Evolutionary conservation across 1,139 yeast genomes (phyloP).

Genomic region (Sugiyamaella castrensis): DNA sequence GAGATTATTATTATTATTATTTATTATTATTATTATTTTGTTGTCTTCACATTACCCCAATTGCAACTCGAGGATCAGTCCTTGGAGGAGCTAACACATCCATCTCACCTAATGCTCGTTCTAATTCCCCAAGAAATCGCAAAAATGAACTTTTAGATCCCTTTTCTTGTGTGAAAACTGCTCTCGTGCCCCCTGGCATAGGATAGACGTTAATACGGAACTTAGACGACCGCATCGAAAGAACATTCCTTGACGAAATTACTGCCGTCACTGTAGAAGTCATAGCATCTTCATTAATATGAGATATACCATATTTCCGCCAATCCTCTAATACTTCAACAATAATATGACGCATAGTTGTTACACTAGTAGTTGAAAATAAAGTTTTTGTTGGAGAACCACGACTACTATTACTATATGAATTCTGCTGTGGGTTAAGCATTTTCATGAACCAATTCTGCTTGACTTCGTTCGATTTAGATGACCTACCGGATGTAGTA

Average conservation of each 20-base stretch:
- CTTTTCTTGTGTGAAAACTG: slow-evolving; percentile 31
- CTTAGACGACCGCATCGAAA: slow-evolving; percentile 34
- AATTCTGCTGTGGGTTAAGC: slow-evolving; percentile 23
- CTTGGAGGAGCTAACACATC: slow-evolving; percentile 19
- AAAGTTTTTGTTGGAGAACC: slow-evolving; percentile 26
- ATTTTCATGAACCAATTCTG: slow-evolving; percentile 43
- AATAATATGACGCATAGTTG: slow-evolving; percentile 32
- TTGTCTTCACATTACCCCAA: neutral
- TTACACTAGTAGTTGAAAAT: slow-evolving; percentile 29
- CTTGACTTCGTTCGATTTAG: slow-evolving; percentile 28
- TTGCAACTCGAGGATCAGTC: slow-evolving; percentile 13
- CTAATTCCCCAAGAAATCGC: slow-evolving; percentile 36
- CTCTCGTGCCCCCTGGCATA: slow-evolving; percentile 27
- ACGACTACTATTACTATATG: neutral
- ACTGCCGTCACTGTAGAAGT: slow-evolving; percentile 33
- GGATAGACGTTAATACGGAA: slow-evolving; percentile 32
- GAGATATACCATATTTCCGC: slow-evolving; percentile 38
- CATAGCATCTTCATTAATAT: slow-evolving; percentile 29
- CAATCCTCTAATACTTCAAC: slow-evolving; percentile 36
- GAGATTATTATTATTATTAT: no score
- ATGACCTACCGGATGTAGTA: slow-evolving; percentile 6
- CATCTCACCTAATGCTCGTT: slow-evolving; percentile 24
- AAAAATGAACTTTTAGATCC: slow-evolving; percentile 35
- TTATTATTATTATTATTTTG: no score
- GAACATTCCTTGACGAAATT: slow-evolving; percentile 36